Evolutionary conservation across 73 alveolate species (phyloP).

Genomic region (Durusdinium trenchii): DNA sequence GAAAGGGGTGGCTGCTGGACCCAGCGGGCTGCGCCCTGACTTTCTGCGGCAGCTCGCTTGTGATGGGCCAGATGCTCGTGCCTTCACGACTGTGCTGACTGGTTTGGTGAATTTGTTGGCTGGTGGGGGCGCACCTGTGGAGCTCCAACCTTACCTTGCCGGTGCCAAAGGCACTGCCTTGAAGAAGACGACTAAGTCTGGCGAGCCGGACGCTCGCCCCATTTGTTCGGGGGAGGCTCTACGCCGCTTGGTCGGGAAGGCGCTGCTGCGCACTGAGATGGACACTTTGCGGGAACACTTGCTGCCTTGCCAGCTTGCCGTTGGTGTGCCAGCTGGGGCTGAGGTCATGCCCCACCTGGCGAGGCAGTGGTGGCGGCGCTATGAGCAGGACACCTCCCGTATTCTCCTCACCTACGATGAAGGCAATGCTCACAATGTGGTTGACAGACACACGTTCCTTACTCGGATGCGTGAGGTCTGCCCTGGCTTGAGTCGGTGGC

Average conservation of each 20-base stretch:
- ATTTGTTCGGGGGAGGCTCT: background rate
- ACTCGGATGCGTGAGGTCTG: slow-evolving; percentile 18
- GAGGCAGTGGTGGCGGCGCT: background rate
- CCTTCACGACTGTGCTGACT: background rate
- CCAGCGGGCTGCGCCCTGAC: background rate
- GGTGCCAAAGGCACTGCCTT: slow-evolving; percentile 5
- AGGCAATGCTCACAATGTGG: slow-evolving; percentile 46
- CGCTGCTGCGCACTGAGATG: background rate
- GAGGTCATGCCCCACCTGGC: background rate
- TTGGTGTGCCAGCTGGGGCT: background rate
- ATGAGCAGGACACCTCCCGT: background rate
- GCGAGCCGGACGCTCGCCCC: background rate
- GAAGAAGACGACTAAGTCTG: background rate
- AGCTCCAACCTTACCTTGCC: background rate
- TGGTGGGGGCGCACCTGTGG: background rate
- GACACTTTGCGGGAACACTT: slow-evolving; percentile 4
- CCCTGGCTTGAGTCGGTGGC: slow-evolving; percentile 32
- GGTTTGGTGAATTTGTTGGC: background rate
- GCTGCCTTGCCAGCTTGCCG: background rate
- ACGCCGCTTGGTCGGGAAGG: background rate
- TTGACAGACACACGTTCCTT: slow-evolving; percentile 14
- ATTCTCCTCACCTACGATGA: slow-evolving; percentile 11
- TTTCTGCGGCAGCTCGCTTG: background rate
- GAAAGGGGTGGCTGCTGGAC: background rate
- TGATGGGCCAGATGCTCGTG: background rate